Conservation (phyloP, 225 moss, liverwort and hornwort genomes). For the Anthoceros angustus region DNA sequence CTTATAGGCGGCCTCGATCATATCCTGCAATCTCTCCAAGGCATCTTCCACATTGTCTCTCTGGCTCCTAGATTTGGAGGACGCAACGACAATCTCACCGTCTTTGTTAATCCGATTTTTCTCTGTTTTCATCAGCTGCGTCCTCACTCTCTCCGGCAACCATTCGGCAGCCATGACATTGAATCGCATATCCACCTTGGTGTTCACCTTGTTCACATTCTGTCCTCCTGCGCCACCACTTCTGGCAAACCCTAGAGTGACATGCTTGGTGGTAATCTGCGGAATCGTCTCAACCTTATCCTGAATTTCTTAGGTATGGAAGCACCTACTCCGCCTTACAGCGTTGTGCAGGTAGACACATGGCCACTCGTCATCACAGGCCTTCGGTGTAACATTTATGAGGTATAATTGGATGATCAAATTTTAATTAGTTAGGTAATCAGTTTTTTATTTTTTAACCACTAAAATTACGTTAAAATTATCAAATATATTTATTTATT, state of each 20-base stretch:
- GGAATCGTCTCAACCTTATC: not conserved
- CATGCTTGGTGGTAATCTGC: conserved; percentile 21
- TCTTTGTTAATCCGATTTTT: conserved; percentile 92
- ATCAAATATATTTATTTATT: no score
- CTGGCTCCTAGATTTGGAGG: conserved; percentile 82
- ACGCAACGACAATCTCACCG: conserved; percentile 85
- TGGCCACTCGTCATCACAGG: no score
- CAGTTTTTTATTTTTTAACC: no score
- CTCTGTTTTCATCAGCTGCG: conserved; percentile 65
- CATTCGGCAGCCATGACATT: conserved; percentile 67
- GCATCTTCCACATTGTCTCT: conserved; percentile 92
- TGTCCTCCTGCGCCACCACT: conserved; percentile 97
- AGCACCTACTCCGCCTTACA: no score
- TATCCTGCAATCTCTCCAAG: conserved; percentile 47
- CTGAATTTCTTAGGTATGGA: not conserved
- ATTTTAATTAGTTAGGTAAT: no score
- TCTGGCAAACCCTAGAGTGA: conserved; percentile 71
- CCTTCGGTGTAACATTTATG: no score
- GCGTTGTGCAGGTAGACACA: no score
- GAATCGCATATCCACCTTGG: conserved; percentile 98
- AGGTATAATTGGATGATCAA: no score
- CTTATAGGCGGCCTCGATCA: conserved; percentile 50
- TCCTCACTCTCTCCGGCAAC: conserved; percentile 65
- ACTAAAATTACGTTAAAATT: no score
- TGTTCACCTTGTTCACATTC: conserved; percentile 97